These are phyloP conservation scores for Hygrophoropsis aurantiaca DNA, from an alignment of 768 basidiomycete genomes.

Conservation along the genomic window DNA sequence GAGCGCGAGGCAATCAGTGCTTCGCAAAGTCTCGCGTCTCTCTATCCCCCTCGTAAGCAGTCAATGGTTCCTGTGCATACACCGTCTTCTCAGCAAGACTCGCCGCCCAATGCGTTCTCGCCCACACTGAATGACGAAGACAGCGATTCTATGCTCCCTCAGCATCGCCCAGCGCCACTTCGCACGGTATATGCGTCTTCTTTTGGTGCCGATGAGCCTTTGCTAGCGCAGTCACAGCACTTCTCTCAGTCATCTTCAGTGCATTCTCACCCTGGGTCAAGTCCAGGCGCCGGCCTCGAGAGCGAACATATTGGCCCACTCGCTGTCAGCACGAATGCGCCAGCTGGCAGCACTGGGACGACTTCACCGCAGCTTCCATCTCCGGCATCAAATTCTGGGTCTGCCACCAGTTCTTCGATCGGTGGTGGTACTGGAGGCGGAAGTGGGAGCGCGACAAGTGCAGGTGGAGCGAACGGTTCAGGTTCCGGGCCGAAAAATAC, in stretches of 20 bases:
- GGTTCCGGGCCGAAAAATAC: constrained; percentile 33
- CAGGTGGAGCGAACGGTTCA: constrained; percentile 18
- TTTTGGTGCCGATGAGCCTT: constrained; percentile 25
- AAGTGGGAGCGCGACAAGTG: constrained; percentile 29
- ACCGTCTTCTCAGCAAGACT: constrained; percentile 24
- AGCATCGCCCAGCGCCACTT: constrained; percentile 27
- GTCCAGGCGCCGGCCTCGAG: constrained; percentile 45
- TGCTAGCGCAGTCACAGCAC: constrained; percentile 10
- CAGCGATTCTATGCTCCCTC: constrained; percentile 26
- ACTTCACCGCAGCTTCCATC: constrained; percentile 78
- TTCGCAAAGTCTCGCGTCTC: constrained; percentile 19
- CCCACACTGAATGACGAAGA: constrained; percentile 25
- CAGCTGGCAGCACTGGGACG: constrained; percentile 39
- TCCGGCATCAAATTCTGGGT: constrained; percentile 66
- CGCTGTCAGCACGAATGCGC: constrained; percentile 49
- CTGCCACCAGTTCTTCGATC: constrained; percentile 37
- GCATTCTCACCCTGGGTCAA: constrained; percentile 37
- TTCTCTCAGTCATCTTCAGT: constrained; percentile 26
- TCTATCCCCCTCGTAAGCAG: constrained; percentile 26
- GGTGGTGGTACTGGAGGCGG: constrained; percentile 19
- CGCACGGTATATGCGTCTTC: constrained; percentile 23
- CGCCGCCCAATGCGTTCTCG: constrained; percentile 26
- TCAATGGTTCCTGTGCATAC: constrained; percentile 19
- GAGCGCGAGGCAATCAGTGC: constrained; percentile 27
- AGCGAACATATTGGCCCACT: constrained; percentile 24